Conservation (phyloP, 106 monocot species). For the Dactylorhiza incarnata region DNA sequence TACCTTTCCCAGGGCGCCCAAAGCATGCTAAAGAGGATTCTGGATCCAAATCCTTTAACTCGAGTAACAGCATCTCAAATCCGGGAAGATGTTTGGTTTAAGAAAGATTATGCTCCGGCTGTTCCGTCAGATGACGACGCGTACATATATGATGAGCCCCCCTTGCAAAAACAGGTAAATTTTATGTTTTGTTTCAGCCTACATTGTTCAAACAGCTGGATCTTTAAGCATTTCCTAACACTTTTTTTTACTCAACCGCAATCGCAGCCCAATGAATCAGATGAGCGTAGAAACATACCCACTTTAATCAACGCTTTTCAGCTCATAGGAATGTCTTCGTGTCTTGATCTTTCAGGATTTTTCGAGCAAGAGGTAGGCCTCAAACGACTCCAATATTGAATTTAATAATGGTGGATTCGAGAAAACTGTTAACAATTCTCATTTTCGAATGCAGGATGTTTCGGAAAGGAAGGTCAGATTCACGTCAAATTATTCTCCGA, state of each 20-base stretch:
- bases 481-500: constrained; percentile 62
- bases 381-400: no score
- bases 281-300: constrained; percentile 16
- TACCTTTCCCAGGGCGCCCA: constrained; percentile 65
- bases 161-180: constrained; percentile 46
- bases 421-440: neutral
- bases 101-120: constrained; percentile 56
- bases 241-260: neutral
- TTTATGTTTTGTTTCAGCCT: neutral
- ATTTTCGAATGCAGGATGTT: constrained; percentile 39
- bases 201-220: neutral
- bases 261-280: constrained; percentile 25
- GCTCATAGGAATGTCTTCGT: constrained; percentile 91
- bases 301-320: constrained; percentile 79
- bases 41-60: constrained; percentile 78
- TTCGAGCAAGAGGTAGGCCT: constrained; percentile 78
- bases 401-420: neutral
- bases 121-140: constrained; percentile 61
- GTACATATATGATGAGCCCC: constrained; percentile 5
- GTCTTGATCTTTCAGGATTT: constrained; percentile 87
- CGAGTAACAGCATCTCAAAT: constrained; percentile 64
- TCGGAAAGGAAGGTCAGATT: constrained; percentile 87
- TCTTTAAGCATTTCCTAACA: neutral
- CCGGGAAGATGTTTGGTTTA: constrained; percentile 84
- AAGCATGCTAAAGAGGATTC: constrained; percentile 61